Conservation (phyloP, 2,329 filamentous ascomycete species). For the Penicillium sp. region DNA sequence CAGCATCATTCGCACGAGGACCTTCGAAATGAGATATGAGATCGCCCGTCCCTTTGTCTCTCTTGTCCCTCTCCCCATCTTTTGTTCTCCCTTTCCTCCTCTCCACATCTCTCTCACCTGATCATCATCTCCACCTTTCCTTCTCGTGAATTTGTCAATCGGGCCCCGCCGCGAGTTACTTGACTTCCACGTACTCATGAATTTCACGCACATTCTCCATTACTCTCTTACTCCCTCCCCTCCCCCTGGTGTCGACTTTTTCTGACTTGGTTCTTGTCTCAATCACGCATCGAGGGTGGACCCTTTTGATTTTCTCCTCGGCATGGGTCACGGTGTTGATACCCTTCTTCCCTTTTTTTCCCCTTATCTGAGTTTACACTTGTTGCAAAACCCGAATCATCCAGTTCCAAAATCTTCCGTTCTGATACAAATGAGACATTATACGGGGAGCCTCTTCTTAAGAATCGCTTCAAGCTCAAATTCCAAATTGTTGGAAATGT, state of each 20-base stretch:
- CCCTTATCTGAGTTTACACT: constrained; percentile 27
- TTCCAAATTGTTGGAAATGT: too few species aligned
- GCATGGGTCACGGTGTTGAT: constrained; percentile 42
- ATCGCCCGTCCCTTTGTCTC: constrained; percentile 3
- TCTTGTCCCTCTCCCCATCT: not conserved
- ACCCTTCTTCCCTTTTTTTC: constrained; percentile 27
- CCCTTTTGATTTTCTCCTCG: constrained; percentile 15
- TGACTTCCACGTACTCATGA: constrained; percentile 29
- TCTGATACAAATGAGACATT: not conserved
- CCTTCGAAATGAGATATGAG: constrained; percentile 26
- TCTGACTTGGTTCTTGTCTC: constrained; percentile 5
- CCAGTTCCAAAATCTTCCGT: not conserved
- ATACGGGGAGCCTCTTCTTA: too few species aligned
- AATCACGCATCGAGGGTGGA: constrained; percentile 4
- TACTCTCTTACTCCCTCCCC: constrained; percentile 8
- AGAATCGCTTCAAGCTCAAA: too few species aligned
- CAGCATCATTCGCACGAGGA: constrained; percentile 32
- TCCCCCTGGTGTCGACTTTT: not conserved
- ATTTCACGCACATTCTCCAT: constrained; percentile 24
- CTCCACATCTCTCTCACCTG: too few species aligned
- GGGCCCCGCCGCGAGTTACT: constrained; percentile 7
- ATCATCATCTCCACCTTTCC: too few species aligned
- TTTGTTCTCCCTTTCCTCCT: too few species aligned
- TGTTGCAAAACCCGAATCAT: constrained; percentile 1
- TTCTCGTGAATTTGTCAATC: constrained; percentile 11